Conservation (phyloP, 805 yeast species). For the Cyberlindnera meyerae region DNA sequence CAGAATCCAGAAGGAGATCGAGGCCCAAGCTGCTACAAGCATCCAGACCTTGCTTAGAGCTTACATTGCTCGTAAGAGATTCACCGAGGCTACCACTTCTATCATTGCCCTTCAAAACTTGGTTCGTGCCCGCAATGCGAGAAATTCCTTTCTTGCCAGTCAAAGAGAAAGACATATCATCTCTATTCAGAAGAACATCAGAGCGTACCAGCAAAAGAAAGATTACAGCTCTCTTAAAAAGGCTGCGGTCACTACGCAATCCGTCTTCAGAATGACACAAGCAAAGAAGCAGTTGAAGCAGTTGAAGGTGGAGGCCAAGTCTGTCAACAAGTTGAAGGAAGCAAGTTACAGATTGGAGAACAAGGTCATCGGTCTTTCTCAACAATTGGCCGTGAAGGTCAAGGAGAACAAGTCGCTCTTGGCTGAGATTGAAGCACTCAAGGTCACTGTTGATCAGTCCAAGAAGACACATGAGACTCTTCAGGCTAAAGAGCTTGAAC, state of each 20-base stretch:
- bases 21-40: constrained; percentile 55
- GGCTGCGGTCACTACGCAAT: constrained; percentile 69
- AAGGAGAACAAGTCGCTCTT: constrained; percentile 76
- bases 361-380: constrained; percentile 94
- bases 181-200: constrained; percentile 65
- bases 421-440: constrained; percentile 50
- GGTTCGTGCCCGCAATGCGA: constrained; percentile 46
- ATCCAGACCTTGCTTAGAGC: constrained; percentile 71
- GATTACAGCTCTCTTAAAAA: constrained; percentile 41
- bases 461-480: constrained; percentile 47
- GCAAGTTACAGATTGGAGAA: constrained; percentile 92
- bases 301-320: constrained; percentile 83
- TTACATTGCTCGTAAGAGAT: constrained; percentile 39
- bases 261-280: constrained; percentile 65
- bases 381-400: constrained; percentile 70
- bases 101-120: constrained; percentile 44
- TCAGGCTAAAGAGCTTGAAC: constrained; percentile 51
- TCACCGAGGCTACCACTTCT: constrained; percentile 25
- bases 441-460: constrained; percentile 48
- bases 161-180: constrained; percentile 62
- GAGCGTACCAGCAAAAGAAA: constrained; percentile 62
- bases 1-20: constrained; percentile 49
- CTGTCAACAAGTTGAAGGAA: constrained; percentile 84
- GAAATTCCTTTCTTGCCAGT: constrained; percentile 45
- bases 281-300: constrained; percentile 63